Percentiles rank a stretch among this genome's conserved stretches.
phyloP scores from a whole-genome alignment of 495 filamentous ascomycete species.

The Neohortaea acidophila region DNA sequence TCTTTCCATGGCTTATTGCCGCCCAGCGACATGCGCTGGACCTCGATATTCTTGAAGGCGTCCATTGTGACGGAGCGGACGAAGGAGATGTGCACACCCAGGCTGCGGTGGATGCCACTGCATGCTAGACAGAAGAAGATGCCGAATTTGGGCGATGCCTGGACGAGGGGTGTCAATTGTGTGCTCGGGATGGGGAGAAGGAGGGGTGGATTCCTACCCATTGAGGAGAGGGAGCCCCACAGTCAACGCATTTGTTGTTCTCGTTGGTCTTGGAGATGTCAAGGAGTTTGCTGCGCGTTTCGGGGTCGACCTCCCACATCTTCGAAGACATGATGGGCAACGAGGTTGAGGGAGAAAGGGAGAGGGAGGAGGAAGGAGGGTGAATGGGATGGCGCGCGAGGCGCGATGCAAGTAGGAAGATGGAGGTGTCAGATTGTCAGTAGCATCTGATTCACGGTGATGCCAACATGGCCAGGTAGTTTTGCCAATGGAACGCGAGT shows the following conservation, averaged over 20 bases:
- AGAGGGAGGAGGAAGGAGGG: no score
- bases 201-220: constrained; percentile 37
- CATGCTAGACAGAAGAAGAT: constrained; percentile 96
- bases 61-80: constrained; percentile 95
- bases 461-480: no score
- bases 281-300: constrained; percentile 82
- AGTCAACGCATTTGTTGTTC: constrained; percentile 87
- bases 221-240: constrained; percentile 85
- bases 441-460: no score
- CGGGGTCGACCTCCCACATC: constrained; percentile 97
- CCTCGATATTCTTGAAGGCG: constrained; percentile 78
- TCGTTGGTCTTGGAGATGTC: constrained; percentile 73
- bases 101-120: constrained; percentile 82
- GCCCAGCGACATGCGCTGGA: constrained; percentile 70
- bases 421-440: no score
- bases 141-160: constrained; percentile 58
- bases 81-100: constrained; percentile 97
- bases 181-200: neutral
- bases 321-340: constrained; percentile 27
- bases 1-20: constrained; percentile 73
- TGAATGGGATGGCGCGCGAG: no score
- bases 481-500: no score
- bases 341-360: constrained; percentile 1
- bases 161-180: neutral
- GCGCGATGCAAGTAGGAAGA: no score